Conservation (phyloP, 1,284 basidiomycete genomes). For the Peniophora sp. region DNA sequence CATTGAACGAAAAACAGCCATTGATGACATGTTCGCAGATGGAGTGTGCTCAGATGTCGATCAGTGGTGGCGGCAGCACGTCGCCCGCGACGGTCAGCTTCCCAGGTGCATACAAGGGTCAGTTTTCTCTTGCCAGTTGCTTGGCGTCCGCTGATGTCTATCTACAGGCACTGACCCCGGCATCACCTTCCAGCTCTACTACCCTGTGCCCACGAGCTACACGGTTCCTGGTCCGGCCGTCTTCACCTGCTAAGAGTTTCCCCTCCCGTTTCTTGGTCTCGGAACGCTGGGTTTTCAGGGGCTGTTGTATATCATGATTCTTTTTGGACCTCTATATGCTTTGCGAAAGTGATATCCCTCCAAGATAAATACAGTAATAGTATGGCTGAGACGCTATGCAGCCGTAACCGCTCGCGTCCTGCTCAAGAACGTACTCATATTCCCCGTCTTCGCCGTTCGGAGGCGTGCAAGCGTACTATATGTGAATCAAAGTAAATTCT, state of each 20-base stretch:
- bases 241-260: constrained; percentile 16
- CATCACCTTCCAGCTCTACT: constrained; percentile 38
- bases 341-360: too few species aligned
- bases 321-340: too few species aligned
- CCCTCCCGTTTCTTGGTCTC: too few species aligned
- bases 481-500: too few species aligned
- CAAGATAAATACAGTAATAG: too few species aligned
- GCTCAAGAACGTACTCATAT: too few species aligned
- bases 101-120: constrained; percentile 37
- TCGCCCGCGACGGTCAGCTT: constrained; percentile 40
- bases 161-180: constrained; percentile 31
- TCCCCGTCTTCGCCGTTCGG: too few species aligned
- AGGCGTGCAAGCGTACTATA: too few species aligned
- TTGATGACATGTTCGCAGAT: not conserved
- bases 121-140: constrained; percentile 6
- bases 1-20: not conserved
- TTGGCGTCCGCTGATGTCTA: not conserved
- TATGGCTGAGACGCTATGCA: too few species aligned
- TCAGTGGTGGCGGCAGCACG: constrained; percentile 41
- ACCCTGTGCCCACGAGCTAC: constrained; percentile 28
- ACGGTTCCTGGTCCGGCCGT: constrained; percentile 29
- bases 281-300: too few species aligned
- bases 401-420: too few species aligned
- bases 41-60: constrained; percentile 30
- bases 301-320: too few species aligned